phyloP scores from a whole-genome alignment of 2,329 filamentous ascomycete genomes.

The Mycosphaerelloides madeirae region DNA sequence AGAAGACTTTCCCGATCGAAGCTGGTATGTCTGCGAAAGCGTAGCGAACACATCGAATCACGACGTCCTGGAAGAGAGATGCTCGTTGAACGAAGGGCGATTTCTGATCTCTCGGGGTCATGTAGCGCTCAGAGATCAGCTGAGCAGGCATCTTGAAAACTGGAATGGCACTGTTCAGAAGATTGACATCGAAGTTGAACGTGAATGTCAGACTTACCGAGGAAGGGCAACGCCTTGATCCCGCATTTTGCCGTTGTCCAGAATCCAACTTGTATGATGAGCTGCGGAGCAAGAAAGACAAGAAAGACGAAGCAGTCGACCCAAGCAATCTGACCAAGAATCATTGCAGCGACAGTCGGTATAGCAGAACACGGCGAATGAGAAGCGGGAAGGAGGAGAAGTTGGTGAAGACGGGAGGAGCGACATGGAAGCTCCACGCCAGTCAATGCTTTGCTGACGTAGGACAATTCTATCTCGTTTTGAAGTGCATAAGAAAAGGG shows the following conservation, averaged over 20 bases:
- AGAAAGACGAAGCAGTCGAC: constrained; percentile 72
- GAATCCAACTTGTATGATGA: constrained; percentile 64
- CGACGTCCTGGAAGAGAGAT: constrained; percentile 71
- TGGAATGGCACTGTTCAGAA: constrained; percentile 28
- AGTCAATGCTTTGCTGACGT: constrained; percentile 5
- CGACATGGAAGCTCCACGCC: background rate
- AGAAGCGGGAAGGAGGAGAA: constrained; percentile 1
- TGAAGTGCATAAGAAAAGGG: too few species aligned
- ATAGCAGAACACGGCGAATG: background rate
- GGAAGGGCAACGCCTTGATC: constrained; percentile 62
- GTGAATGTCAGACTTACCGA: constrained; percentile 49
- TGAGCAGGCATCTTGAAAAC: constrained; percentile 55
- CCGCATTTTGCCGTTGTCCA: constrained; percentile 55
- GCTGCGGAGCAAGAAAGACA: constrained; percentile 64
- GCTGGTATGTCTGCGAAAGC: constrained; percentile 69
- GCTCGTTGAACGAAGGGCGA: constrained; percentile 64
- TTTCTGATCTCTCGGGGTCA: constrained; percentile 43
- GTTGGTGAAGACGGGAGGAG: background rate
- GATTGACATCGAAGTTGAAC: background rate
- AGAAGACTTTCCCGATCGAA: constrained; percentile 68
- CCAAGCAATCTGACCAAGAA: constrained; percentile 68
- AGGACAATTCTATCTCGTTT: too few species aligned
- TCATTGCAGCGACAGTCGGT: constrained; percentile 48
- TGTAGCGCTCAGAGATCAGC: constrained; percentile 56
- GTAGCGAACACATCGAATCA: constrained; percentile 72